These are phyloP conservation scores for Verticillium longisporum DNA, from an alignment of 2,329 filamentous ascomycete species.

Conservation along the genomic window DNA sequence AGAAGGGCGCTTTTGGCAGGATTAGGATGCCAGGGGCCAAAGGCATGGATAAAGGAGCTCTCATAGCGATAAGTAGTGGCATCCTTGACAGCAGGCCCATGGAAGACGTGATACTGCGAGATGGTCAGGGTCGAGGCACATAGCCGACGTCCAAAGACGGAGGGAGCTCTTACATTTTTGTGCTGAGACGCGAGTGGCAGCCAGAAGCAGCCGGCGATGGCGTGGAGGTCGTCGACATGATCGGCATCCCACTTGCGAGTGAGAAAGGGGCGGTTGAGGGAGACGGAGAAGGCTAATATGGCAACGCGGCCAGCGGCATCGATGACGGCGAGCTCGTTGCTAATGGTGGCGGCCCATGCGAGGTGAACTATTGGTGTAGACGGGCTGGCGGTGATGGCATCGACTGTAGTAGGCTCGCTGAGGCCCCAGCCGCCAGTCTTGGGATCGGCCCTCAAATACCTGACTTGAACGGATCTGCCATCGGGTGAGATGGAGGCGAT, in stretches of 20 bases:
- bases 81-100: conserved; percentile 58
- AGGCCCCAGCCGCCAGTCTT: conserved; percentile 69
- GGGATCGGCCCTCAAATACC: conserved; percentile 63
- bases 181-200: conserved; percentile 51
- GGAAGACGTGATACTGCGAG: conserved; percentile 33
- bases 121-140: neutral
- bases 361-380: conserved; percentile 70
- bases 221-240: conserved; percentile 64
- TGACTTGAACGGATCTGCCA: conserved; percentile 63
- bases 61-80: conserved; percentile 59
- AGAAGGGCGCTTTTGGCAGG: conserved; percentile 67
- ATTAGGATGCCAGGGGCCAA: conserved; percentile 68
- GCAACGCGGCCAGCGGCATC: conserved; percentile 73
- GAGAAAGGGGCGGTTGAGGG: conserved; percentile 64
- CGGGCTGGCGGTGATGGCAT: conserved; percentile 54
- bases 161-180: conserved; percentile 26
- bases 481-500: conserved; percentile 75
- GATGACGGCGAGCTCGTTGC: conserved; percentile 74
- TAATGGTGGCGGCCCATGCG: conserved; percentile 67
- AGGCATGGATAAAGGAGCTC: conserved; percentile 55
- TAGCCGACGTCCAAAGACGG: too few relatives aligned
- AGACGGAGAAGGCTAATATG: conserved; percentile 64
- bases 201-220: conserved; percentile 83
- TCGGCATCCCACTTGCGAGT: conserved; percentile 60
- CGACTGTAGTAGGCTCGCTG: conserved; percentile 60